Conservation (phyloP, 257 asterid species). For the Przewalskia tangutica region DNA sequence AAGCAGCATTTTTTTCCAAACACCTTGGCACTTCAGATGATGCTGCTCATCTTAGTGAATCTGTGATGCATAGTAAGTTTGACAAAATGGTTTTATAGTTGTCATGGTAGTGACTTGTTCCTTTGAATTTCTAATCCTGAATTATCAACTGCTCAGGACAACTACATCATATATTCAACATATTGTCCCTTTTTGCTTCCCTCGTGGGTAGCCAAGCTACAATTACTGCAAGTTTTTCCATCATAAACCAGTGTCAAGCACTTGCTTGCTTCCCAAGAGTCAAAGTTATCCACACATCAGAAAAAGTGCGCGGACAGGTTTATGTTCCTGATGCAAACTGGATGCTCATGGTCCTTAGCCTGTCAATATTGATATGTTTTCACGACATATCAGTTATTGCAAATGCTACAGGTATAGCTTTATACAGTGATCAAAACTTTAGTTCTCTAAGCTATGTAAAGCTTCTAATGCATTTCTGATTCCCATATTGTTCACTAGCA, state of each 20-base stretch:
- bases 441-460: neutral
- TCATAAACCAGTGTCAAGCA: constrained; percentile 87
- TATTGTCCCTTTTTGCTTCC: constrained; percentile 73
- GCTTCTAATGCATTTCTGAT: too few species aligned
- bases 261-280: constrained; percentile 90
- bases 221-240: constrained; percentile 87
- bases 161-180: constrained; percentile 65
- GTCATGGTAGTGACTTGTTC: neutral
- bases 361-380: constrained; percentile 62
- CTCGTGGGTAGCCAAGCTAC: constrained; percentile 99
- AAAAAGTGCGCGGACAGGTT: constrained; percentile 69
- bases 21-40: constrained; percentile 27
- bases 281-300: constrained; percentile 76
- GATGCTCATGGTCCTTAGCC: constrained; percentile 72
- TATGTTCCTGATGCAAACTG: constrained; percentile 86
- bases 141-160: constrained; percentile 34
- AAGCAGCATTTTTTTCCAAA: constrained; percentile 66
- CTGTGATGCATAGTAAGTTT: constrained; percentile 67
- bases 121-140: constrained; percentile 6
- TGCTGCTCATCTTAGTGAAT: constrained; percentile 69
- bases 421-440: neutral
- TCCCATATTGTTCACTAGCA: neutral
- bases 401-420: constrained; percentile 56
- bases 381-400: constrained; percentile 57
- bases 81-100: neutral